Percentiles rank a stretch among this genome's conserved stretches.
Conservation (phyloP, 1,284 basidiomycete species). For the Ganoderma meredithae region DNA sequence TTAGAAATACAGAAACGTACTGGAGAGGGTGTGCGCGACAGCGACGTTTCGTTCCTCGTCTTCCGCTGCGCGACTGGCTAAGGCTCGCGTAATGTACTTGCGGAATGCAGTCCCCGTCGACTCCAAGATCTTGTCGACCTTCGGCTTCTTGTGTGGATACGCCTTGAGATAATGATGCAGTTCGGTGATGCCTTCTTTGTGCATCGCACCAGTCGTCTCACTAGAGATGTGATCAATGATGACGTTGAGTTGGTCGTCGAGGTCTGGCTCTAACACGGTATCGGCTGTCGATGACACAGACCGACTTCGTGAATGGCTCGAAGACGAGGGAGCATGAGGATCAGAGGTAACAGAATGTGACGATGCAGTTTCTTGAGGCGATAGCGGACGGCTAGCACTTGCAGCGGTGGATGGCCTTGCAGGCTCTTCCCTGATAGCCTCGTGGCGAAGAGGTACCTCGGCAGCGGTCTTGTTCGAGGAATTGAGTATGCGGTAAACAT, state of each 20-base stretch:
- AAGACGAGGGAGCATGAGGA: constrained; percentile 60
- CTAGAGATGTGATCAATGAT: constrained; percentile 93
- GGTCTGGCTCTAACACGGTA: constrained; percentile 76
- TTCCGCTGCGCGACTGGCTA: constrained; percentile 85
- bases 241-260: constrained; percentile 78
- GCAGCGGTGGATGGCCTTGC: constrained; percentile 58
- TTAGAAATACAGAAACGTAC: constrained; percentile 51
- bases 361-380: constrained; percentile 64
- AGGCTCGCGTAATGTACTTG: constrained; percentile 84
- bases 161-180: constrained; percentile 94
- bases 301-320: constrained; percentile 70
- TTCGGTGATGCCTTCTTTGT: constrained; percentile 94
- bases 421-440: constrained; percentile 45
- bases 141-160: constrained; percentile 87
- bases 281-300: constrained; percentile 66
- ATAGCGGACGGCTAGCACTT: constrained; percentile 66
- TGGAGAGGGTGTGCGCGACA: constrained; percentile 79
- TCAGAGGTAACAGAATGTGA: constrained; percentile 55
- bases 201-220: constrained; percentile 82
- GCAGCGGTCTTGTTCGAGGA: constrained; percentile 59
- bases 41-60: constrained; percentile 82
- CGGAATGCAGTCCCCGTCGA: constrained; percentile 84
- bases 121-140: constrained; percentile 87
- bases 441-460: constrained; percentile 47
- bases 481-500: constrained; percentile 87